Conservation (phyloP, 495 filamentous ascomycete species). For the Acidiella bohemica region DNA sequence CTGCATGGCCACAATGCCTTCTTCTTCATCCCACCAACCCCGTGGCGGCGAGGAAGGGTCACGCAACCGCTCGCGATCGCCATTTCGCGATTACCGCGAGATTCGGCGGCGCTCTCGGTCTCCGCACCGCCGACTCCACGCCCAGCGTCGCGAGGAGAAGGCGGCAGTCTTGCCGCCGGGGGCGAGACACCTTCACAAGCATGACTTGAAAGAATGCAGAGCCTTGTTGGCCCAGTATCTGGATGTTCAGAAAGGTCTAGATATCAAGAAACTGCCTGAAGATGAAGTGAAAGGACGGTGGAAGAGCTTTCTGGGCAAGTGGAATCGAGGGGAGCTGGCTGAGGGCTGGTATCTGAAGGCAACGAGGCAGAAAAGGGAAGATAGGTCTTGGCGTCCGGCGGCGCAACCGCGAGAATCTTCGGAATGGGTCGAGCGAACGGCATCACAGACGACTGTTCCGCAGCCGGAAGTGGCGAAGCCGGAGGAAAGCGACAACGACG, state of each 20-base stretch:
- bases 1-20: no score
- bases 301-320: slow-evolving; percentile 86
- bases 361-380: slow-evolving; percentile 22
- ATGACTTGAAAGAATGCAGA: slow-evolving; percentile 47
- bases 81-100: no score
- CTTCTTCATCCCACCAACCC: no score
- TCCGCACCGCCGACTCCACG: slow-evolving; percentile 7
- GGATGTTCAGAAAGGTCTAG: slow-evolving; percentile 70
- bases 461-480: slow-evolving; percentile 18
- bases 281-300: slow-evolving; percentile 68
- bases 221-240: slow-evolving; percentile 77
- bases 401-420: background rate
- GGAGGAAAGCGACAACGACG: slow-evolving; percentile 34
- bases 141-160: background rate
- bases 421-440: background rate
- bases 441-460: background rate
- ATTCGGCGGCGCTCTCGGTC: no score
- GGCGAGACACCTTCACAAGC: slow-evolving; percentile 49
- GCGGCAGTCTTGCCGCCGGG: slow-evolving; percentile 46
- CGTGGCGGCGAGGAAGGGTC: slow-evolving; percentile 8
- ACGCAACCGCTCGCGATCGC: slow-evolving; percentile 9
- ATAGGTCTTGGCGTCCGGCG: background rate
- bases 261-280: slow-evolving; percentile 49
- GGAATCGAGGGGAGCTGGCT: slow-evolving; percentile 87
- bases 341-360: slow-evolving; percentile 84